Percentiles rank a stretch among this genome's conserved stretches.
These are phyloP conservation scores for Drechslerella coelobrocha DNA, from an alignment of 2,329 filamentous ascomycete species.

Conservation along the genomic window DNA sequence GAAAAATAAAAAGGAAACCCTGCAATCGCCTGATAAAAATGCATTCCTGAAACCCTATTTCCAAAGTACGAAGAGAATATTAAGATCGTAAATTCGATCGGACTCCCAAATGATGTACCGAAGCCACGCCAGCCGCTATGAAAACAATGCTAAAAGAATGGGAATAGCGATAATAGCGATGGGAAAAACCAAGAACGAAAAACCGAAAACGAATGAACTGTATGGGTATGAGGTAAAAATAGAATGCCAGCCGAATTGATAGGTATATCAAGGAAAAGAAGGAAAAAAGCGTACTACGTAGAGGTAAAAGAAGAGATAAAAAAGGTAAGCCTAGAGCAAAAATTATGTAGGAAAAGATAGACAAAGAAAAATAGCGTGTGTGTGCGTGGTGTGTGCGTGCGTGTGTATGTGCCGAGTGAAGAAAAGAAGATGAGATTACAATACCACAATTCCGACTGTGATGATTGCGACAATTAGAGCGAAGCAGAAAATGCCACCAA, in stretches of 20 bases:
- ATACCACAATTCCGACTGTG: conserved; percentile 13
- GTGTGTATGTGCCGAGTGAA: not conserved
- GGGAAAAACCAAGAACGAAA: not conserved
- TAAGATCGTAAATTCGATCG: not conserved
- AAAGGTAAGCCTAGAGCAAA: not conserved
- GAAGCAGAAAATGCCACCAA: conserved; percentile 33
- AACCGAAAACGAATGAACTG: not conserved
- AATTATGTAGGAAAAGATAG: not conserved
- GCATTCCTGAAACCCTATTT: not conserved
- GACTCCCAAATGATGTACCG: conserved; percentile 2
- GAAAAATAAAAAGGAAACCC: not conserved
- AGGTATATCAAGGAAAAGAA: not conserved
- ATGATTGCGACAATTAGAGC: conserved; percentile 26
- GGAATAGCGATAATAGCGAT: not conserved
- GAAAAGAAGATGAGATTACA: conserved; percentile 5
- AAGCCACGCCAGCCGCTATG: conserved; percentile 8
- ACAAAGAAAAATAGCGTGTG: not conserved
- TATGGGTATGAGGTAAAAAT: conserved; percentile 3
- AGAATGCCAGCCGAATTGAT: not conserved
- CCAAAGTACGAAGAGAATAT: not conserved
- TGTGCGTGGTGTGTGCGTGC: not conserved
- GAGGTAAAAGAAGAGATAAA: not conserved
- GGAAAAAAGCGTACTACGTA: not conserved
- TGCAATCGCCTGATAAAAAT: not conserved
- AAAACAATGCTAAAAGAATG: not conserved